Evolutionary conservation across 2,329 filamentous ascomycete genomes (phyloP).

Genomic region (Epichloe scottii): DNA sequence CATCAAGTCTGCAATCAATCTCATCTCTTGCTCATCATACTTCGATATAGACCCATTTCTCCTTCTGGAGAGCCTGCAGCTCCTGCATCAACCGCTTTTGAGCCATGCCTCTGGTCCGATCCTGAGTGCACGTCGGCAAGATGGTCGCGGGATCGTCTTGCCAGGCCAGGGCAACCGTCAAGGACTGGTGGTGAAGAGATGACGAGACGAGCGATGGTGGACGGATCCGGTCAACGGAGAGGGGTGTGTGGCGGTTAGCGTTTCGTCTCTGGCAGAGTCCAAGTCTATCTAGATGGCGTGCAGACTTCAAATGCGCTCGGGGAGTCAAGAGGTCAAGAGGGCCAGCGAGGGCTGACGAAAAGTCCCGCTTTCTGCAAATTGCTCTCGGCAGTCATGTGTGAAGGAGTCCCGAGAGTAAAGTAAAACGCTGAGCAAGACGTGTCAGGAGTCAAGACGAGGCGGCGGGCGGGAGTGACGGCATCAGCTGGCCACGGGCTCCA

Average conservation of each 20-base stretch:
- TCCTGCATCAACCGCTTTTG: slow-evolving; percentile 82
- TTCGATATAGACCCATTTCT: slow-evolving; percentile 89
- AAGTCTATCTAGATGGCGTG: too few species aligned
- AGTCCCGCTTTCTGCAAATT: not conserved
- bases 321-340: not conserved
- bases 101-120: slow-evolving; percentile 23
- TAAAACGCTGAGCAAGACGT: not conserved
- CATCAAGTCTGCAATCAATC: not conserved
- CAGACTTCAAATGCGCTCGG: not conserved
- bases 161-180: not conserved
- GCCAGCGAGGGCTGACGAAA: not conserved
- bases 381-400: not conserved
- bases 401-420: not conserved
- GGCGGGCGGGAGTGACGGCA: slow-evolving; percentile 9
- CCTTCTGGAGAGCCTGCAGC: slow-evolving; percentile 67
- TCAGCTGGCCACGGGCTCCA: slow-evolving; percentile 9
- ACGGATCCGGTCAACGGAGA: not conserved
- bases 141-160: not conserved
- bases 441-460: not conserved
- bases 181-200: not conserved
- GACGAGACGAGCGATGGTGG: not conserved
- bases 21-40: slow-evolving; percentile 31
- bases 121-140: not conserved
- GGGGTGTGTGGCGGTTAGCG: not conserved
- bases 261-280: too few species aligned